Conservation (phyloP, 225 moss, liverwort and hornwort genomes). For the Bryum argenteum region DNA sequence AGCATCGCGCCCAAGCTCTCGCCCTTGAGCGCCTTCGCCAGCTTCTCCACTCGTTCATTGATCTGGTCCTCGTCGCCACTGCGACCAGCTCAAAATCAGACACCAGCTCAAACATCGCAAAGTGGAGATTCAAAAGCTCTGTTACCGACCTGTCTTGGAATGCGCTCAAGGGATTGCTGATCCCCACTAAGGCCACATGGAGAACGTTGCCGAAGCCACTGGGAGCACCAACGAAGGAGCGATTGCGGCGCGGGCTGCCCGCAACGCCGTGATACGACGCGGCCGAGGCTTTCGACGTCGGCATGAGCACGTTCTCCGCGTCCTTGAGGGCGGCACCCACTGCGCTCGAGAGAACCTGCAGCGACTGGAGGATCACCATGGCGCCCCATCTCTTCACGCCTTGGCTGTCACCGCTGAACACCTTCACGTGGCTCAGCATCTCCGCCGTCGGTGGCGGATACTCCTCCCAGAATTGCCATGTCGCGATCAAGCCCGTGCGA, state of each 20-base stretch:
- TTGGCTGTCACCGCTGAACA: slow-evolving; percentile 50
- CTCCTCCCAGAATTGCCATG: slow-evolving; percentile 96
- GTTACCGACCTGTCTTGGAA: slow-evolving; percentile 65
- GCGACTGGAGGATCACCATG: slow-evolving; percentile 84
- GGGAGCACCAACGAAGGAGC: slow-evolving; percentile 54
- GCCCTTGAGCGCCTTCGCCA: slow-evolving; percentile 80
- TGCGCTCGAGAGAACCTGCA: slow-evolving; percentile 75
- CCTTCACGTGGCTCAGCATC: slow-evolving; percentile 41
- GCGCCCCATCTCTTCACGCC: slow-evolving; percentile 91
- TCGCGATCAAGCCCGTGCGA: slow-evolving; percentile 81
- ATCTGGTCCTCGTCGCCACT: slow-evolving; percentile 98
- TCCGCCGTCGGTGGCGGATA: slow-evolving; percentile 73
- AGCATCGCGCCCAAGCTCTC: slow-evolving; percentile 88
- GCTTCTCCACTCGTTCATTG: slow-evolving; percentile 81
- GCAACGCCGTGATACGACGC: slow-evolving; percentile 9
- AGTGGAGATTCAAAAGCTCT: background rate
- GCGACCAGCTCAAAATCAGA: slow-evolving; percentile 28
- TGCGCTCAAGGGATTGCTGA: slow-evolving; percentile 91
- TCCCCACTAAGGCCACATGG: slow-evolving; percentile 87
- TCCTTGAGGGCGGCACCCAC: slow-evolving; percentile 78
- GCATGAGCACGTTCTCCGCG: slow-evolving; percentile 46
- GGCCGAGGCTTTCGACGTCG: slow-evolving; percentile 36
- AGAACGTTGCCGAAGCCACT: slow-evolving; percentile 76
- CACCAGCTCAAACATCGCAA: background rate
- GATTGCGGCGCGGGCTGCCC: slow-evolving; percentile 45